Base-by-base conservation (phyloP, 2,329 filamentous ascomycete genomes). In the Chalara sp. region DNA sequence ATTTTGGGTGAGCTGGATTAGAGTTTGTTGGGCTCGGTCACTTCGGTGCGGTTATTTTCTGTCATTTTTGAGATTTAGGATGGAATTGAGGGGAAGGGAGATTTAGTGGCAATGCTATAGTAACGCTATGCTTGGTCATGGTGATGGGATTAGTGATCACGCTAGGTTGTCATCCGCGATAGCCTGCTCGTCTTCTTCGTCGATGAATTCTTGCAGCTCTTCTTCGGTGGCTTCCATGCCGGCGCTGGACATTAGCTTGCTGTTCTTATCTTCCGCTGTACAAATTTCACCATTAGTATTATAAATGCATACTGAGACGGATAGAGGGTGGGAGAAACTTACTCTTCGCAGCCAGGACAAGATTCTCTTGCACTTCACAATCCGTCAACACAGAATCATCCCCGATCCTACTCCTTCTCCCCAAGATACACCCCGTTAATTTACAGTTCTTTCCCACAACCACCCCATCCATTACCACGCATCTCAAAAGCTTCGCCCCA, bases 331-430 rank as follows among this genome's bases (percentile, higher is more conserved):
- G 21, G 21, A 21, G 21, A 21, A 47, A 77, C 80, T 75, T 71
- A 84, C 81, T 84, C 66, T 70, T 86, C n/a, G 87, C 80, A 62
- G 95, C 91, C 44, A 91, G 84, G 1, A 96, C 78, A 6, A 92
- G 76, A 64, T 92, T 92, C 67, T 96, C 89, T 66, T 96, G 90
- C 5, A 97, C 85, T 69, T 97, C 90, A 61, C 91, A 96, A 54
- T 96, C 88, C 48, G 85, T 90, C 58, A 97, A 70, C n/a, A 83
- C 79, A 5, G 78, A 84, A 6, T 84, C 86, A 44, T 89, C 87
- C n/a, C 92, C 91, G 58, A 99, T 81, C 61, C 86, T 84, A 58
- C 85, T 87, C 55, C 89, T 74, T 63, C 85, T 81, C 5, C 93
- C 93, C 40, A 97, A 71, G 32, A 97, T 87, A 63, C 91, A 96